A percentile compares a stretch with the other conserved stretches of the same genome.
These are phyloP conservation scores for Epichloe amarillans DNA, from an alignment of 2,329 filamentous ascomycete genomes.

Conservation along the genomic window DNA sequence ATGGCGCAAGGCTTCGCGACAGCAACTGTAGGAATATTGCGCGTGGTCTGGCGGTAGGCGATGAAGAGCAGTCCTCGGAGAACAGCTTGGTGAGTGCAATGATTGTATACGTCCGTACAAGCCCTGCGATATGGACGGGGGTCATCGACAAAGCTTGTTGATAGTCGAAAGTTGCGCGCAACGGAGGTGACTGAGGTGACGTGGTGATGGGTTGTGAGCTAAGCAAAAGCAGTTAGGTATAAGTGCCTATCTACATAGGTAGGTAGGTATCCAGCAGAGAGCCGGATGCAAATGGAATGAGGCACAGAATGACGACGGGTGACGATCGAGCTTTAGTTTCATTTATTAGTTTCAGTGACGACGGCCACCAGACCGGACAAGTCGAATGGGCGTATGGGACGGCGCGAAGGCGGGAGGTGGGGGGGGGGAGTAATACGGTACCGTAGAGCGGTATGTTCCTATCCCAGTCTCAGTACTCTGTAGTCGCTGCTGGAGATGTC, in stretches of 20 bases:
- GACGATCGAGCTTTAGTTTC: too few relatives aligned
- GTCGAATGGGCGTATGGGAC: background rate
- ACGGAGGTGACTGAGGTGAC: background rate
- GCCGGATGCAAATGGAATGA: background rate
- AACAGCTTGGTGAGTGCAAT: background rate
- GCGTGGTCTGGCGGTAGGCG: background rate
- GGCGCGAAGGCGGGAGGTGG: background rate
- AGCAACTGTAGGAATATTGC: background rate
- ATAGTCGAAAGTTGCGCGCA: background rate
- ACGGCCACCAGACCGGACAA: background rate
- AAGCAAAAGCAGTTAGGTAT: background rate
- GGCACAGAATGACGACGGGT: background rate
- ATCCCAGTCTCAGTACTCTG: too few relatives aligned
- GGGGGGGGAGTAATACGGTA: too few relatives aligned
- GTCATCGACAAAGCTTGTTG: background rate
- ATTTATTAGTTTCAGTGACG: too few relatives aligned
- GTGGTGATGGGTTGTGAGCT: background rate
- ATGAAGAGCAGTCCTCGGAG: background rate
- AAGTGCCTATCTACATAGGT: too few relatives aligned
- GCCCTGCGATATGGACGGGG: background rate
- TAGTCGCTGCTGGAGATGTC: too few relatives aligned
- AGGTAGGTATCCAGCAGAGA: background rate
- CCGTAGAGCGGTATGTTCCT: too few relatives aligned
- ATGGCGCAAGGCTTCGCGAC: slow-evolving; percentile 15
- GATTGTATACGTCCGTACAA: too few relatives aligned